These are phyloP conservation scores for Nicotiana otophora DNA, from an alignment of 257 asterid species.

Conservation along the genomic window DNA sequence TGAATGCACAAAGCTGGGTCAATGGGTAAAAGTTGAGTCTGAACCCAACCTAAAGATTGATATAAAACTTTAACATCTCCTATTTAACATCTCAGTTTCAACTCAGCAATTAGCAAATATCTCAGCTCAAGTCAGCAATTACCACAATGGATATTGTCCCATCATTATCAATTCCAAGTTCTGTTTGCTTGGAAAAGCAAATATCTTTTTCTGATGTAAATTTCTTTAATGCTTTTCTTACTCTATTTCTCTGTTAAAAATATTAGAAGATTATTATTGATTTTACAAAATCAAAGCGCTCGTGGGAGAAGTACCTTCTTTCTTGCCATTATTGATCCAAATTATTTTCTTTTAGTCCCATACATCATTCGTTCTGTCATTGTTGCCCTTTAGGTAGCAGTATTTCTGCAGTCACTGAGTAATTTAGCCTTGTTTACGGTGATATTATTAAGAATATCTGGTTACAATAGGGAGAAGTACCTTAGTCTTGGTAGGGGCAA, in stretches of 20 bases:
- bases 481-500: no score
- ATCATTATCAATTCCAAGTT: not conserved
- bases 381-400: no score
- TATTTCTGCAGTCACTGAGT: no score
- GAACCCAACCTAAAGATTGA: not conserved
- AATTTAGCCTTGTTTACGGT: no score
- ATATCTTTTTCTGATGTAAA: no score
- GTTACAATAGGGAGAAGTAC: no score
- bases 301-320: not conserved
- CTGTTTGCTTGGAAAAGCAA: not conserved
- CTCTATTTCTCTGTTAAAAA: not conserved
- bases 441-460: no score
- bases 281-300: not conserved
- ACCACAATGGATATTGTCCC: not conserved
- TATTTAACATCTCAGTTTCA: not conserved
- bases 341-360: not conserved
- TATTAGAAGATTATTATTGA: not conserved
- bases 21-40: not conserved
- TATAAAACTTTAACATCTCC: not conserved
- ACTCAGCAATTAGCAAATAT: no score
- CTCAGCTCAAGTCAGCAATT: not conserved
- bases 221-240: not conserved
- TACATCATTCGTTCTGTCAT: not conserved
- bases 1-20: not conserved
- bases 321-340: not conserved